Conservation (phyloP, 2,329 filamentous ascomycete genomes). For the Simplicillium sp. region DNA sequence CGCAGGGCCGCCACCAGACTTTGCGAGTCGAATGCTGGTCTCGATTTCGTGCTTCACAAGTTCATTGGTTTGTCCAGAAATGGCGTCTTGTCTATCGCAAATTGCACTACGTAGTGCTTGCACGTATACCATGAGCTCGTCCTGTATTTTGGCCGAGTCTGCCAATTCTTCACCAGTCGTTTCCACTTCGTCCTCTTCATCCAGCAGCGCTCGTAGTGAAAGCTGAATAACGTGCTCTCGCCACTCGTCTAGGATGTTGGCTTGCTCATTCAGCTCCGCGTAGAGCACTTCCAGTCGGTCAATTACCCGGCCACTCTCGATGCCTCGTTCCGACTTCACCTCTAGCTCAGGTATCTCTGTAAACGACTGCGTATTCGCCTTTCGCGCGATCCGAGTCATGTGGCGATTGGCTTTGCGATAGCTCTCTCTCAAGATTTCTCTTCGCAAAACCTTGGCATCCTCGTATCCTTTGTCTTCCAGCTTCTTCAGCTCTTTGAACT, state of each 20-base stretch:
- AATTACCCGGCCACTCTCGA: slow-evolving; percentile 61
- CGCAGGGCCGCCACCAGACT: slow-evolving; percentile 56
- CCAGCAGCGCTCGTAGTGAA: slow-evolving; percentile 66
- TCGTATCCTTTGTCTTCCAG: slow-evolving; percentile 69
- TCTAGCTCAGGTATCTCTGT: slow-evolving; percentile 48
- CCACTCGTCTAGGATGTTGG: slow-evolving; percentile 63
- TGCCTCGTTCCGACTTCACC: slow-evolving; percentile 48
- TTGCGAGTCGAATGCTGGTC: slow-evolving; percentile 49
- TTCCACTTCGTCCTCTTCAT: slow-evolving; percentile 66
- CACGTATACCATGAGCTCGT: slow-evolving; percentile 81
- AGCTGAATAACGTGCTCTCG: slow-evolving; percentile 63
- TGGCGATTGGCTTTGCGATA: slow-evolving; percentile 27
- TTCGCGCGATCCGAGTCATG: slow-evolving; percentile 54
- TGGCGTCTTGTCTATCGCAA: slow-evolving; percentile 66
- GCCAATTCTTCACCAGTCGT: slow-evolving; percentile 85
- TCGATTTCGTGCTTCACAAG: slow-evolving; percentile 67
- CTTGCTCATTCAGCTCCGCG: slow-evolving; percentile 61
- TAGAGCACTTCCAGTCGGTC: slow-evolving; percentile 58
- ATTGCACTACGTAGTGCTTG: slow-evolving; percentile 66
- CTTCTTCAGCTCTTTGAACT: slow-evolving; percentile 57
- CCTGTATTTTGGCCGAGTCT: slow-evolving; percentile 77
- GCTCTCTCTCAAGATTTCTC: slow-evolving; percentile 61
- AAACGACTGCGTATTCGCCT: slow-evolving; percentile 43
- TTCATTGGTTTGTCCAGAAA: slow-evolving; percentile 69
- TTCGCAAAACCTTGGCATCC: slow-evolving; percentile 64